Evolutionary conservation across 2,329 filamentous ascomycete species (phyloP).

Genomic region (Claviceps sp.): DNA sequence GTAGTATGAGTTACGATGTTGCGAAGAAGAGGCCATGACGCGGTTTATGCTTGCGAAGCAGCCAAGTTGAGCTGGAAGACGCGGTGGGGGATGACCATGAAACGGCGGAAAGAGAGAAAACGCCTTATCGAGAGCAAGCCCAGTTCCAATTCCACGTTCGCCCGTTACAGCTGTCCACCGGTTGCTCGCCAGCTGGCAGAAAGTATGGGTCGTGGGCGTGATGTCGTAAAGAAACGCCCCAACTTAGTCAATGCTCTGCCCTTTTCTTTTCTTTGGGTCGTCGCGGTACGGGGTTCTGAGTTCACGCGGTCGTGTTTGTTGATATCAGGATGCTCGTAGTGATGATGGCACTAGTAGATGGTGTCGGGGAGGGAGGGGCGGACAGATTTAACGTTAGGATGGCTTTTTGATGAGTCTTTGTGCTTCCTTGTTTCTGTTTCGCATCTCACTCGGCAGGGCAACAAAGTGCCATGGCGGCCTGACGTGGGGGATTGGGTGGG

Average conservation of each 20-base stretch:
- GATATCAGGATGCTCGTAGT: conserved; percentile 1
- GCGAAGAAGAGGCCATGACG: conserved; percentile 34
- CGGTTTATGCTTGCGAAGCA: neutral
- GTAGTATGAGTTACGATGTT: conserved; percentile 43
- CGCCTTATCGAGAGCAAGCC: conserved; percentile 1
- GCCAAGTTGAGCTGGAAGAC: neutral
- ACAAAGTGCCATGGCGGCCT: conserved; percentile 8
- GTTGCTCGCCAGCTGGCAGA: conserved; percentile 2
- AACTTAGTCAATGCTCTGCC: neutral
- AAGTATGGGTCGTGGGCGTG: neutral
- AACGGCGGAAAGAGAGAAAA: neutral
- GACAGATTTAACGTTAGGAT: neutral
- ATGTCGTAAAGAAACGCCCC: neutral
- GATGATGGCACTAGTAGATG: neutral
- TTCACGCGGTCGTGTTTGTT: neutral
- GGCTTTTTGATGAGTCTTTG: neutral
- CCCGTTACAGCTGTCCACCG: neutral
- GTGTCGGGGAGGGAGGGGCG: neutral
- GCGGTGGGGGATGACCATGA: neutral
- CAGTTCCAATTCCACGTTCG: conserved; percentile 1
- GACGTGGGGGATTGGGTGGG: neutral
- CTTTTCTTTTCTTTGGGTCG: neutral
- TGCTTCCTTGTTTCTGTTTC: neutral
- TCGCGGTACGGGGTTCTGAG: neutral
- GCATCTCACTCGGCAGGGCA: conserved; percentile 4